phyloP scores from a whole-genome alignment of 768 basidiomycete species.

The Sistotremastrum niveocremeum region DNA sequence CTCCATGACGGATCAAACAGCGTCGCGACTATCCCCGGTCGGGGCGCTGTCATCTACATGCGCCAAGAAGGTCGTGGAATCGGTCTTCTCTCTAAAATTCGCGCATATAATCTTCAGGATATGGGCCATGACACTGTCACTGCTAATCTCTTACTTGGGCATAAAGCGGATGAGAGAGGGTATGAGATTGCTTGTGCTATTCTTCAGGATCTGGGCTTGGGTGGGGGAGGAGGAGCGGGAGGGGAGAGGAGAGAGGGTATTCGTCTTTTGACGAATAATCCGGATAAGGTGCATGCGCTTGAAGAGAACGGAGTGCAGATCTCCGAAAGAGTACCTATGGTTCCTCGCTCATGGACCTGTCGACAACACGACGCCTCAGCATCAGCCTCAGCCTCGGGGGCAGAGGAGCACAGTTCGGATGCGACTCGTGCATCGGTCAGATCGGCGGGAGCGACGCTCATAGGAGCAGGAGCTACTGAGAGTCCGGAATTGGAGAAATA shows the following conservation, averaged over 20 bases:
- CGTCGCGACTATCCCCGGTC: constrained; percentile 45
- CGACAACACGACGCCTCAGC: constrained; percentile 17
- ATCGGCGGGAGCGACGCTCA: constrained; percentile 57
- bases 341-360: constrained; percentile 73
- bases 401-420: constrained; percentile 9
- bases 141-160: constrained; percentile 90
- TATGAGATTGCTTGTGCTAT: constrained; percentile 91
- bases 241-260: constrained; percentile 32
- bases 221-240: constrained; percentile 26
- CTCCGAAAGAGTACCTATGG: constrained; percentile 83
- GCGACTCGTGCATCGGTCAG: constrained; percentile 23
- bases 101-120: constrained; percentile 96
- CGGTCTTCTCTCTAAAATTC: constrained; percentile 87
- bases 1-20: constrained; percentile 18
- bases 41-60: constrained; percentile 89
- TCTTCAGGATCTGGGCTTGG: constrained; percentile 73
- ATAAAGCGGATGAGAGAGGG: constrained; percentile 84
- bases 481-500: constrained; percentile 91
- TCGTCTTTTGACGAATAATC: constrained; percentile 89
- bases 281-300: constrained; percentile 87
- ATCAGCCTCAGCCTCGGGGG: constrained; percentile 14
- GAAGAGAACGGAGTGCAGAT: constrained; percentile 72
- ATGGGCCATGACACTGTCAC: constrained; percentile 98
- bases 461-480: constrained; percentile 62
- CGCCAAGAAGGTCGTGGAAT: constrained; percentile 98